Conservation (phyloP, 345 rosid species). For the Citrus hindsii region DNA sequence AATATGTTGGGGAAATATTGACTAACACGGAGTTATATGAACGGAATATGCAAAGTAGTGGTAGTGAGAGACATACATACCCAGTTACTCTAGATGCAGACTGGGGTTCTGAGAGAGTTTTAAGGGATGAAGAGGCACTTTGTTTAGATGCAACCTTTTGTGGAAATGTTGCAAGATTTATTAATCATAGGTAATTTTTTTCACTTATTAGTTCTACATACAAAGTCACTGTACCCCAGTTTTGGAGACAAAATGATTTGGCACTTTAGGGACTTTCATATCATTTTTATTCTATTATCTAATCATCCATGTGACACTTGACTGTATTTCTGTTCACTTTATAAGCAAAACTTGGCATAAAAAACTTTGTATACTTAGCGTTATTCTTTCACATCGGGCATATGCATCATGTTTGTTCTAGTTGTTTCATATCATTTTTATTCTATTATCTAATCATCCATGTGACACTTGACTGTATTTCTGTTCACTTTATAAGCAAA, state of each 20-base stretch:
- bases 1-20: constrained; percentile 81
- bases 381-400: too few relatives aligned
- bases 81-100: constrained; percentile 79
- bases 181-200: constrained; percentile 75
- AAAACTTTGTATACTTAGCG: too few relatives aligned
- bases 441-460: too few relatives aligned
- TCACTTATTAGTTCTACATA: background rate
- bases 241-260: background rate
- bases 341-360: too few relatives aligned
- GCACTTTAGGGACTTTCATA: background rate
- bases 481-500: background rate
- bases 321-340: too few relatives aligned
- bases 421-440: too few relatives aligned
- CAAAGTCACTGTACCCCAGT: background rate
- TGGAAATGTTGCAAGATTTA: constrained; percentile 90
- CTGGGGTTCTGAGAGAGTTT: constrained; percentile 57
- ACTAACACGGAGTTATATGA: constrained; percentile 63
- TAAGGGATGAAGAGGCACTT: constrained; percentile 81
- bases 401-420: too few relatives aligned
- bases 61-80: constrained; percentile 43
- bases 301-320: too few relatives aligned
- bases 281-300: background rate
- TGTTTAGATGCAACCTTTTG: constrained; percentile 72
- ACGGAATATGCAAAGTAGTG: constrained; percentile 40
- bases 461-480: too few relatives aligned